Conservation (phyloP, 768 basidiomycete genomes). For the Tricholoma sp. region DNA sequence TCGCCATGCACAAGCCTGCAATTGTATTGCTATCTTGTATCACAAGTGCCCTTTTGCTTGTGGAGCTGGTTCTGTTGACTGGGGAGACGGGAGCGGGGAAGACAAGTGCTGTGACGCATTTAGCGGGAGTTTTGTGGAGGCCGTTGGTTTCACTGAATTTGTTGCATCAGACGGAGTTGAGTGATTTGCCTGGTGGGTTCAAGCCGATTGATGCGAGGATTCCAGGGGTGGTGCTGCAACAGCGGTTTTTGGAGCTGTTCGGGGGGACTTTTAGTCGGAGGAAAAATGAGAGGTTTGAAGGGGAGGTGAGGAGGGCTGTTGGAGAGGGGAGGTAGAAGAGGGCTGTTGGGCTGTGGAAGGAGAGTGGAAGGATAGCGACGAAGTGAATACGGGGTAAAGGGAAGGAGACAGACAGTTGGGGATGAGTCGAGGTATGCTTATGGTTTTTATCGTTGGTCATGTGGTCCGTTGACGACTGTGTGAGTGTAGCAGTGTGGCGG, state of each 20-base stretch:
- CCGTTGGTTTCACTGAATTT: slow-evolving; percentile 87
- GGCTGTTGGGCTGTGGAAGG: slow-evolving; percentile 78
- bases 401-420: slow-evolving; percentile 4
- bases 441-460: not conserved
- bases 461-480: not conserved
- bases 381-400: slow-evolving; percentile 47
- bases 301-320: slow-evolving; percentile 76
- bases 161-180: slow-evolving; percentile 94
- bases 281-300: slow-evolving; percentile 85
- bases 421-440: slow-evolving; percentile 20
- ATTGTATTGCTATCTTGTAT: slow-evolving; percentile 76
- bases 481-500: not conserved
- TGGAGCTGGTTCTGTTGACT: slow-evolving; percentile 85
- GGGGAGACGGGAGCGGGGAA: slow-evolving; percentile 99
- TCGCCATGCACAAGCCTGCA: slow-evolving; percentile 87
- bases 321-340: slow-evolving; percentile 83
- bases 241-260: slow-evolving; percentile 76
- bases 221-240: slow-evolving; percentile 66
- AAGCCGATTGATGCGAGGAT: slow-evolving; percentile 90
- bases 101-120: slow-evolving; percentile 85
- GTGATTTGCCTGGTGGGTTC: slow-evolving; percentile 91
- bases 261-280: slow-evolving; percentile 82
- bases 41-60: slow-evolving; percentile 60
- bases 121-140: slow-evolving; percentile 71
- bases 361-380: slow-evolving; percentile 64